A percentile compares a stretch with the other conserved stretches of the same genome.
These are phyloP conservation scores for Globisporangium apiculatum DNA, from an alignment of 352 stramenopile species.

Conservation along the genomic window DNA sequence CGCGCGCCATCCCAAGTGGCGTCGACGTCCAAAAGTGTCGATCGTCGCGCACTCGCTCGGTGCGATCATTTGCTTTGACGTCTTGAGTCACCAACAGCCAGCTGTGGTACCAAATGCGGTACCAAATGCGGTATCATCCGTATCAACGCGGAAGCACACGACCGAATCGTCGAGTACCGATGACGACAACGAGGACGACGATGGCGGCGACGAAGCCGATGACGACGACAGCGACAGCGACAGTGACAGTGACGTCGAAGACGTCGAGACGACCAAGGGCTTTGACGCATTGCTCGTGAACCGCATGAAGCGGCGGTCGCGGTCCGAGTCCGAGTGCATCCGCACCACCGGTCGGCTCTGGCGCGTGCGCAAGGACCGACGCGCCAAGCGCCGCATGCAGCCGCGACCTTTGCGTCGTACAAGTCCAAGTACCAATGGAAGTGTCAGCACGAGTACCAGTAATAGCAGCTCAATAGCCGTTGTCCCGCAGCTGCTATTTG, in stretches of 20 bases:
- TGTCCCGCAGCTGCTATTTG: conserved; percentile 63
- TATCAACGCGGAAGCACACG: background rate
- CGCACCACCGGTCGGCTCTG: background rate
- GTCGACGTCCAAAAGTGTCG: conserved; percentile 66
- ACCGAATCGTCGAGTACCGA: conserved; percentile 10
- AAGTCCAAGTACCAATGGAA: background rate
- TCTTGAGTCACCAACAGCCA: conserved; percentile 70
- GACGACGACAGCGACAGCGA: conserved; percentile 24
- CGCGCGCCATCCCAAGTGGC: conserved; percentile 49
- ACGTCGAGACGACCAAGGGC: conserved; percentile 22
- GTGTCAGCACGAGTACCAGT: background rate
- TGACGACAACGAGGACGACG: conserved; percentile 14
- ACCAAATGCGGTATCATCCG: background rate
- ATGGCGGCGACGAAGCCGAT: conserved; percentile 9
- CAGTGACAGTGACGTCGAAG: conserved; percentile 27
- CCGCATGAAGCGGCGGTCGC: conserved; percentile 28
- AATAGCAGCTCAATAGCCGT: conserved; percentile 6
- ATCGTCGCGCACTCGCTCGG: conserved; percentile 86
- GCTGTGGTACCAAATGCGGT: background rate
- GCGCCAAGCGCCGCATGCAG: too few relatives aligned
- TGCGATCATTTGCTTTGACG: conserved; percentile 91
- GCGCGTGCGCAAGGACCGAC: too few relatives aligned
- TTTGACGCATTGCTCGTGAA: conserved; percentile 26
- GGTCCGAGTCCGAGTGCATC: conserved; percentile 29
- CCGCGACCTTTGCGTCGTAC: too few relatives aligned